phyloP scores from a whole-genome alignment of 139 green algal species.

The Mesotaenium endlicherianum region DNA sequence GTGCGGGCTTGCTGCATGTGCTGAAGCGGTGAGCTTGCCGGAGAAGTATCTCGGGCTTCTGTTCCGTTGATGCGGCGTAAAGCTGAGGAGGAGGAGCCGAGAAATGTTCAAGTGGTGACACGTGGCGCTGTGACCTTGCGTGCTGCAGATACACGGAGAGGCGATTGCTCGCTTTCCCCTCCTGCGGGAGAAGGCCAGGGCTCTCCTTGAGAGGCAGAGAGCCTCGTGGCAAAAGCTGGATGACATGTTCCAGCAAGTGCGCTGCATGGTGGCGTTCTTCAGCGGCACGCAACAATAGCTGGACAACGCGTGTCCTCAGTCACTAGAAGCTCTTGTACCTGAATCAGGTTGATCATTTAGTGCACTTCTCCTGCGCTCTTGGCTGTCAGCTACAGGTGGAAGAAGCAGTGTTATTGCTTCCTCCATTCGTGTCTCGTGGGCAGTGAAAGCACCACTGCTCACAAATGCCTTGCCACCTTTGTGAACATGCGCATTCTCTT shows the following conservation, averaged over 20 bases:
- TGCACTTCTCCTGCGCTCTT: too few species aligned
- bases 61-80: background rate
- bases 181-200: slow-evolving; percentile 15
- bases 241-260: slow-evolving; percentile 39
- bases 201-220: background rate
- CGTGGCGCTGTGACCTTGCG: background rate
- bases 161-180: slow-evolving; percentile 4
- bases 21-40: background rate
- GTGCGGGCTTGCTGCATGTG: background rate
- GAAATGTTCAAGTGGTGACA: too few species aligned
- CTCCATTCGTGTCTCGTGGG: too few species aligned
- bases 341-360: too few species aligned
- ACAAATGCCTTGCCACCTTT: too few species aligned
- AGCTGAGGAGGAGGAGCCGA: too few species aligned
- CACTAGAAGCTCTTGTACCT: too few species aligned
- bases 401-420: too few species aligned
- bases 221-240: slow-evolving; percentile 25
- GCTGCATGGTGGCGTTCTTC: slow-evolving; percentile 39
- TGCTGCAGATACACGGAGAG: slow-evolving; percentile 44
- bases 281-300: slow-evolving; percentile 8
- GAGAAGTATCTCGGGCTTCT: background rate
- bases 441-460: too few species aligned
- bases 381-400: too few species aligned
- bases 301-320: too few species aligned
- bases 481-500: too few species aligned